Evolutionary conservation across 768 basidiomycete species (phyloP).

Genomic region (Austroboletus eburneus): DNA sequence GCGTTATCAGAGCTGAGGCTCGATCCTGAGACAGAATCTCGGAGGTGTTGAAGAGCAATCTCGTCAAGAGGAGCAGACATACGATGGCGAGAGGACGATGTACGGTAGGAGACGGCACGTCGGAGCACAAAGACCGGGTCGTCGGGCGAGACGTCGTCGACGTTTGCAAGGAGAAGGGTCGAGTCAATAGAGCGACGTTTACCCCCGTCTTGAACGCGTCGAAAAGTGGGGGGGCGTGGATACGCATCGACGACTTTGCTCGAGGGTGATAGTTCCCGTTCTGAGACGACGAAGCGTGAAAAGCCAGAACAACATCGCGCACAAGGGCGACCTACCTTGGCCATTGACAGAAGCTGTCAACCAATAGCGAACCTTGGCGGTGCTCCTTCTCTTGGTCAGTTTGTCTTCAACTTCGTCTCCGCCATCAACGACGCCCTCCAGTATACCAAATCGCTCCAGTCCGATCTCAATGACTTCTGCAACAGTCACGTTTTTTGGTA

Average conservation of each 20-base stretch:
- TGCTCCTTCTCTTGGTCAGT: conserved; percentile 72
- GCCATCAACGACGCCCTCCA: conserved; percentile 96
- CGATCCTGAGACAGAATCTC: conserved; percentile 57
- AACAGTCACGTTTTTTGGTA: conserved; percentile 93
- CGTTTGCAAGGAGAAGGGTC: conserved; percentile 58
- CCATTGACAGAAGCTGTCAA: conserved; percentile 56
- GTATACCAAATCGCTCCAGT: conserved; percentile 90
- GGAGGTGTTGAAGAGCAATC: conserved; percentile 67
- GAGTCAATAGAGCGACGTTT: conserved; percentile 90
- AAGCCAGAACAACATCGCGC: background rate
- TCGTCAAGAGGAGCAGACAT: conserved; percentile 80
- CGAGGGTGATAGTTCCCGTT: conserved; percentile 73
- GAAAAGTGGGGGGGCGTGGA: conserved; percentile 66
- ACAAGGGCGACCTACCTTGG: conserved; percentile 48
- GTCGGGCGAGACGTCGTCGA: conserved; percentile 71
- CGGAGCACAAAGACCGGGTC: conserved; percentile 92
- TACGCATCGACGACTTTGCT: conserved; percentile 85
- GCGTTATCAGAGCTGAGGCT: conserved; percentile 50
- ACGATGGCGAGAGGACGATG: conserved; percentile 63
- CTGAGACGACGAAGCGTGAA: conserved; percentile 38
- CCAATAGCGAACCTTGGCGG: conserved; percentile 77
- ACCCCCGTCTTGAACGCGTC: conserved; percentile 48
- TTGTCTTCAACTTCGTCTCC: conserved; percentile 98
- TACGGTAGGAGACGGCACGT: conserved; percentile 71
- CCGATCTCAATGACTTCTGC: conserved; percentile 94